Evolutionary conservation across 108 stramenopile genomes (phyloP).

Genomic region (Epithemia pelagica): DNA sequence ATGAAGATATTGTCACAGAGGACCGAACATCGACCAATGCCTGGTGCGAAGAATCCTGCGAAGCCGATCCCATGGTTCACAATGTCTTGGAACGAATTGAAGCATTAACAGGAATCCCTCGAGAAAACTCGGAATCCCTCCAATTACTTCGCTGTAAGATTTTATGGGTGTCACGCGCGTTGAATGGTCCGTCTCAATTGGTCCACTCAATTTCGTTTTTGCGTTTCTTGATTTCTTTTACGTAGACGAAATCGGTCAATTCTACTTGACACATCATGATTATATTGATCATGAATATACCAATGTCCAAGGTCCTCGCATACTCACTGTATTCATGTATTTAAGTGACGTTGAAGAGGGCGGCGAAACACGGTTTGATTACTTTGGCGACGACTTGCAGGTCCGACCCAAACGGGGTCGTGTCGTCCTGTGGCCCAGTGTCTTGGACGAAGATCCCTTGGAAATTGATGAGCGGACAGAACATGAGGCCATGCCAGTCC

Average conservation of each 20-base stretch:
- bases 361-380: conserved; percentile 75
- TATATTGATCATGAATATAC: conserved; percentile 21
- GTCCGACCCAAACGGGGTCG: conserved; percentile 65
- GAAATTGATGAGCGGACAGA: conserved; percentile 58
- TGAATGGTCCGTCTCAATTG: no score
- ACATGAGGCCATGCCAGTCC: conserved; percentile 79
- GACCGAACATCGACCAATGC: conserved; percentile 46
- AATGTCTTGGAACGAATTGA: conserved; percentile 47
- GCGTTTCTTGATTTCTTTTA: neutral
- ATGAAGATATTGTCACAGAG: conserved; percentile 6
- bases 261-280: conserved; percentile 50
- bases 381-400: conserved; percentile 27
- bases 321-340: conserved; percentile 76
- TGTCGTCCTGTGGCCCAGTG: conserved; percentile 79
- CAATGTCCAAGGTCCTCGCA: conserved; percentile 37
- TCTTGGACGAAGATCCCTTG: conserved; percentile 41
- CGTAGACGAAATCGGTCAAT: conserved; percentile 2
- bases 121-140: conserved; percentile 52
- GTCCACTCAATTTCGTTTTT: neutral
- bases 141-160: conserved; percentile 42
- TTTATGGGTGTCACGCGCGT: no score
- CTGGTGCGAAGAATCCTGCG: conserved; percentile 65
- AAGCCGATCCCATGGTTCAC: conserved; percentile 29
- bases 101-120: conserved; percentile 39
- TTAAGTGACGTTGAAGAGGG: conserved; percentile 85